phyloP scores from a whole-genome alignment of 2,329 filamentous ascomycete genomes.

The Alternaria atra region DNA sequence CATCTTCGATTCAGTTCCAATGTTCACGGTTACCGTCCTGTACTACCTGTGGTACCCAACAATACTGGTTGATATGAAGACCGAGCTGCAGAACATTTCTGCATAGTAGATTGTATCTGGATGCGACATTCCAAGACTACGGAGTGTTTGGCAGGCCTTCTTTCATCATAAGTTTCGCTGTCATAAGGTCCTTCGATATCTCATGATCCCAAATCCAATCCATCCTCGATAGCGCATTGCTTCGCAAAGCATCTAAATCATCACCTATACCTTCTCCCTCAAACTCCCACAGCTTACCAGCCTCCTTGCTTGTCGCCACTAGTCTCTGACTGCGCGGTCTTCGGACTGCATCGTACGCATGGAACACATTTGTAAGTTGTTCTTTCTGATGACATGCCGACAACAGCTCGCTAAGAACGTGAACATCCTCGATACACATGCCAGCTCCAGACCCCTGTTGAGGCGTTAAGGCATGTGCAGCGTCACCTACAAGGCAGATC shows the following conservation, averaged over 20 bases:
- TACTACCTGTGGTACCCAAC: neutral
- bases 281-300: constrained; percentile 53
- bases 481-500: constrained; percentile 61
- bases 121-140: too few species aligned
- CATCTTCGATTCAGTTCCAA: neutral
- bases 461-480: constrained; percentile 14
- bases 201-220: constrained; percentile 55
- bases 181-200: constrained; percentile 45
- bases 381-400: constrained; percentile 19
- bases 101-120: too few species aligned
- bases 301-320: constrained; percentile 52
- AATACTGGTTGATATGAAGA: neutral
- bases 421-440: constrained; percentile 65
- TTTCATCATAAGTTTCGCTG: too few species aligned
- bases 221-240: constrained; percentile 44
- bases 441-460: neutral
- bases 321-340: constrained; percentile 52
- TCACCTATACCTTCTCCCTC: constrained; percentile 42
- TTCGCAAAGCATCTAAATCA: constrained; percentile 45
- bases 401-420: constrained; percentile 55
- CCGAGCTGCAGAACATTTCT: neutral
- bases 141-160: too few species aligned
- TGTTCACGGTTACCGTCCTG: neutral
- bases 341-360: constrained; percentile 51
- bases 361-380: constrained; percentile 46